Base-by-base conservation (phyloP, 2,329 filamentous ascomycete genomes). In the Colletotrichum noveboracense region DNA sequence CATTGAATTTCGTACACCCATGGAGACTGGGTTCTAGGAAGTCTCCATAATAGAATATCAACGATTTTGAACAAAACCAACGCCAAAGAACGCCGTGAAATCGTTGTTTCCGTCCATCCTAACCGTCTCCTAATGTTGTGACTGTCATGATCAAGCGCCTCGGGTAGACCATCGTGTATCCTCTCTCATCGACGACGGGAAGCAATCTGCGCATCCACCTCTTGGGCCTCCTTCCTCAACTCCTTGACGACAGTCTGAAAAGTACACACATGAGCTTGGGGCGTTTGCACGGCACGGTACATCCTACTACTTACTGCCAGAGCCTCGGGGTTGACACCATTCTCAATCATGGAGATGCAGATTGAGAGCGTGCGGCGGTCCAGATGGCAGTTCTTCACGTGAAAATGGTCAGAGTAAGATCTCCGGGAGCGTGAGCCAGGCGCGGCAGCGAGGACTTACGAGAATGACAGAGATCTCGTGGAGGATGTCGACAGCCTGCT, bases 261-360 rank as follows among this genome's bases (percentile, higher is more conserved):
- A 9, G 21, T 26, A 43, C 10, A 52, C n/a, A 52, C n/a, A 21
- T 52, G n/a, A 52, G 43, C 43, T 52, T 52, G 43, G 43, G 16
- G n/a, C 43, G 43, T 21, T 21, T 21, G 43, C 43, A 21, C 43
- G 12, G 43, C 43, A 52, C 12, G n/a, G 10, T 12, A 16, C n/a
- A 43, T 18, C 10, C 2, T 14, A 12, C 12, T 43, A 48, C 95
- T 82, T 90, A 98, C 97, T 28, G 96, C 96, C 36, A 99, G 88
- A 2, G 96, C 97, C 84, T 98, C 96, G 0, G 97, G 97, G 82
- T 98, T 98, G 34, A 98, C 95, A 16, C 97, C 97, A 82, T 98
- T 98, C 86, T 99, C 97, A 80, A 99, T 97, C 84, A 99, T 91
- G 70, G 96, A 98, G 76, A 98, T 96, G 85, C 97, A 99, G 77